A percentile compares a stretch with the other conserved stretches of the same genome.
Conservation (phyloP, 2,329 filamentous ascomycete species). For the Scedosporium minutisporum region DNA sequence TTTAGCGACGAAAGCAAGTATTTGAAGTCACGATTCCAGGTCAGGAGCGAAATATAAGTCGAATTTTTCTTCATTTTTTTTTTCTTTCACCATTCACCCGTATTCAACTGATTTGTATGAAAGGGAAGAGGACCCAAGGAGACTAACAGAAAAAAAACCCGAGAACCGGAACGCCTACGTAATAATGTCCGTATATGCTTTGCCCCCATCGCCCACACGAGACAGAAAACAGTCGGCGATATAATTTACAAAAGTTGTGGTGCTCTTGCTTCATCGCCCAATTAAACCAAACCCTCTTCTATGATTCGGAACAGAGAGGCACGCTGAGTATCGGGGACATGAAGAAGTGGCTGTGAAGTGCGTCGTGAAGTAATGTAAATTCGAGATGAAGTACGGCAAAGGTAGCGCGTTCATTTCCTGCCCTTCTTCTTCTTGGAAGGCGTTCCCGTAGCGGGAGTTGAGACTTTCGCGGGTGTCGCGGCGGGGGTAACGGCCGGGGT, state of each 20-base stretch:
- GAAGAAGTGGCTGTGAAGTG: not conserved
- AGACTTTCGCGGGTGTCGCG: not conserved
- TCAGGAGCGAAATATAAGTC: not conserved
- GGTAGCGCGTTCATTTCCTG: constrained; percentile 14
- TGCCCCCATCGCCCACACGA: not conserved
- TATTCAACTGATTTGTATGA: not conserved
- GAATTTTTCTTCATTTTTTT: too few relatives aligned
- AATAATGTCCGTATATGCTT: not conserved
- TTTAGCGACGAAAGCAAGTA: not conserved
- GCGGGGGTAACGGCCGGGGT: not conserved
- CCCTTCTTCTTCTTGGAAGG: constrained; percentile 43
- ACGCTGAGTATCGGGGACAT: not conserved
- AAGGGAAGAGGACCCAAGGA: not conserved
- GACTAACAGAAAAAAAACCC: not conserved
- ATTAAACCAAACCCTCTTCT: not conserved
- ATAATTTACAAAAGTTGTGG: constrained; percentile 8
- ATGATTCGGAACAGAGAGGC: not conserved
- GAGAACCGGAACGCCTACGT: constrained; percentile 4
- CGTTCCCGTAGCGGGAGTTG: constrained; percentile 24
- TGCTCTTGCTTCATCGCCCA: constrained; percentile 4
- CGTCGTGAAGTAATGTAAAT: not conserved
- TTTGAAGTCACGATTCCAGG: not conserved
- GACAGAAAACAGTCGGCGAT: constrained; percentile 8
- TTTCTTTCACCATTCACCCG: too few relatives aligned
- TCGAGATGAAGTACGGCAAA: not conserved